These are phyloP conservation scores for Termitomyces sp. DNA, from an alignment of 768 basidiomycete species.

Conservation along the genomic window DNA sequence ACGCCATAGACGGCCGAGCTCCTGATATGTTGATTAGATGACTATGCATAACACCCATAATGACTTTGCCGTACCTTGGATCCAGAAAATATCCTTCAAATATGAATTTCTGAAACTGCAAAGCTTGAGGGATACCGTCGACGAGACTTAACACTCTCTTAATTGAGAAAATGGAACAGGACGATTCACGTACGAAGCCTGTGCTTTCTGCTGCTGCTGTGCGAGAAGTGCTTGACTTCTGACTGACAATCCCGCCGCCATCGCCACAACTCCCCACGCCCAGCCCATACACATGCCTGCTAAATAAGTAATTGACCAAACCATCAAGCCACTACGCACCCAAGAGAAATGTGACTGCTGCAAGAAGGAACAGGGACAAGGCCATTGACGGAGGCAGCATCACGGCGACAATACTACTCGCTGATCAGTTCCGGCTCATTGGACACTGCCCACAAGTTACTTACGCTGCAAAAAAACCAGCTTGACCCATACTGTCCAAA, in stretches of 20 bases:
- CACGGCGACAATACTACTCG: constrained; percentile 30
- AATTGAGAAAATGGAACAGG: not conserved
- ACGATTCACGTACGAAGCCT: constrained; percentile 28
- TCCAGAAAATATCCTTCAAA: constrained; percentile 40
- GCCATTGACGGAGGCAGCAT: constrained; percentile 36
- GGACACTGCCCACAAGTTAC: constrained; percentile 3
- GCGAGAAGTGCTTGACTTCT: constrained; percentile 30
- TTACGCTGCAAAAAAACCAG: constrained; percentile 35
- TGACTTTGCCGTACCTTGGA: constrained; percentile 25
- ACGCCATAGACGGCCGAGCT: constrained; percentile 39
- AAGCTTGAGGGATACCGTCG: constrained; percentile 18
- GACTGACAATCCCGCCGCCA: constrained; percentile 34
- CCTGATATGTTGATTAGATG: constrained; percentile 13
- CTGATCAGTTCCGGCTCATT: not conserved
- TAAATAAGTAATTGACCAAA: not conserved
- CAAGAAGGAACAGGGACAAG: constrained; percentile 32
- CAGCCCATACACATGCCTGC: constrained; percentile 40
- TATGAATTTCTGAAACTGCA: constrained; percentile 27
- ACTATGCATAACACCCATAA: constrained; percentile 22
- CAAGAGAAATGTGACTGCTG: constrained; percentile 25
- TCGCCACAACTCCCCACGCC: constrained; percentile 41
- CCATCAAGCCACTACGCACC: constrained; percentile 18
- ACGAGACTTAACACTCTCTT: constrained; percentile 17
- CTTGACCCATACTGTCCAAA: constrained; percentile 34
- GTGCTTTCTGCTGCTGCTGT: constrained; percentile 26